Conservation (phyloP, 2,329 filamentous ascomycete species). For the Beauveria varroae region DNA sequence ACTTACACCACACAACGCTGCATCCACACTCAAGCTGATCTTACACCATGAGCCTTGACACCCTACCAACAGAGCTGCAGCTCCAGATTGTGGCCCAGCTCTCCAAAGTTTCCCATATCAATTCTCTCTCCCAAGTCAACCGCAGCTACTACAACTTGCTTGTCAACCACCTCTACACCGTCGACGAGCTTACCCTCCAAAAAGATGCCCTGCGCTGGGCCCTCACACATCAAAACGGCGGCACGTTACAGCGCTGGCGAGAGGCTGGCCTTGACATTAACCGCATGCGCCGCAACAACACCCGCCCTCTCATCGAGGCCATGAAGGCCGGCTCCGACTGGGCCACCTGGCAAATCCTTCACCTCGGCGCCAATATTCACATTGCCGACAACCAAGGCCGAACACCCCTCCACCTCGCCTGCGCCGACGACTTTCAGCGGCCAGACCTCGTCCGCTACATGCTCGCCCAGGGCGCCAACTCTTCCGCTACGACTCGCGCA, state of each 20-base stretch:
- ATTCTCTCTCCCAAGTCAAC: conserved; percentile 6
- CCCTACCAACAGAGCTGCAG: conserved; percentile 7
- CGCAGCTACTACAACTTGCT: conserved; percentile 9
- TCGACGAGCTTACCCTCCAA: conserved; percentile 8
- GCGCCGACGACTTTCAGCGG: conserved; percentile 1
- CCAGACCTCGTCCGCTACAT: conserved; percentile 5
- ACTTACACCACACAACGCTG: neutral
- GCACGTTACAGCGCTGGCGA: conserved; percentile 5
- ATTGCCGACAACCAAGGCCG: neutral
- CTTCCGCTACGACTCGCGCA: neutral
- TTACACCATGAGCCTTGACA: conserved; percentile 8
- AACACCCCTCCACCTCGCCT: conserved; percentile 7
- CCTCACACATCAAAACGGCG: conserved; percentile 5
- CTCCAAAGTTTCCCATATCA: conserved; percentile 5
- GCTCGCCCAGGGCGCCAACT: conserved; percentile 3
- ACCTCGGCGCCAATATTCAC: conserved; percentile 5
- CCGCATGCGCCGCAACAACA: conserved; percentile 8
- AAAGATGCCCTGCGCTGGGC: conserved; percentile 10
- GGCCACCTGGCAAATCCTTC: conserved; percentile 8
- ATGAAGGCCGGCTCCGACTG: conserved; percentile 8
- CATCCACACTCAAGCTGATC: neutral
- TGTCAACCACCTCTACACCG: conserved; percentile 9
- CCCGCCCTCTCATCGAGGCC: conserved; percentile 2
- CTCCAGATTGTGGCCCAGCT: conserved; percentile 6
- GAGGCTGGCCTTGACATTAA: conserved; percentile 6